Evolutionary conservation across 257 asterid genomes (phyloP), one percentile per base, ranked within the genome.

Genomic region (Solanum peruvianum): DNA sequence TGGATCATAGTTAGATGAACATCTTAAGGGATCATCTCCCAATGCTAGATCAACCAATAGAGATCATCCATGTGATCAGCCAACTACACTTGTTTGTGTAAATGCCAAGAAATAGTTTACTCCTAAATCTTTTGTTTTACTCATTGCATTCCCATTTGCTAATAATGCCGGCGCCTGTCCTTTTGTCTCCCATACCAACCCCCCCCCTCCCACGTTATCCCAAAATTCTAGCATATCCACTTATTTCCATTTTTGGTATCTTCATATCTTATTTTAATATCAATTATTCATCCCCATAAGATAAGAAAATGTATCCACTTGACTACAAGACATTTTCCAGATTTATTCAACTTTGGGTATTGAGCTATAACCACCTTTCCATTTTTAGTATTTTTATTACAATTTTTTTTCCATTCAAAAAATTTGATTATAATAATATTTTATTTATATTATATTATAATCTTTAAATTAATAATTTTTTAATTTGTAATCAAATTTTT

Each of bases 151-250:
- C 90, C 83, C 49, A 93, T 92, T 95, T 92, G 98, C 82, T 56
- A 71, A 71, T 76, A 9, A 27, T 66, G 45, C 16, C 98, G 98
- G 95, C 88, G 93, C 86, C 66, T 88, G 95, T 83, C 89, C 84
- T 85, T 35, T 90, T 78, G 92, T 89, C 91, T 49, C 91, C 95
- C 92, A 91, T 47, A 27, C 89, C 62, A n/a, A n/a, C 62, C 62
- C 6, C 9, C 3, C 88, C 7, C 14, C 70, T 33, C 52, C 5
- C n/a, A 27, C 88, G 87, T 85, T 88, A 90, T 87, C 89, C 87
- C 21, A n/a, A 84, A n/a, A 75, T 83, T 42, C 5, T 31, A 62
- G 11, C 72, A 83, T 83, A 56, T 83, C 71, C 37, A 29, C 33
- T 83, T 83, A 18, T 58, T 83, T 35, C 56, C 86, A 60, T 21